Percentiles rank a stretch among this genome's conserved stretches.
These are phyloP conservation scores for Hyphopichia pseudoburtonii DNA, from an alignment of 1,139 yeast genomes.

Conservation along the genomic window DNA sequence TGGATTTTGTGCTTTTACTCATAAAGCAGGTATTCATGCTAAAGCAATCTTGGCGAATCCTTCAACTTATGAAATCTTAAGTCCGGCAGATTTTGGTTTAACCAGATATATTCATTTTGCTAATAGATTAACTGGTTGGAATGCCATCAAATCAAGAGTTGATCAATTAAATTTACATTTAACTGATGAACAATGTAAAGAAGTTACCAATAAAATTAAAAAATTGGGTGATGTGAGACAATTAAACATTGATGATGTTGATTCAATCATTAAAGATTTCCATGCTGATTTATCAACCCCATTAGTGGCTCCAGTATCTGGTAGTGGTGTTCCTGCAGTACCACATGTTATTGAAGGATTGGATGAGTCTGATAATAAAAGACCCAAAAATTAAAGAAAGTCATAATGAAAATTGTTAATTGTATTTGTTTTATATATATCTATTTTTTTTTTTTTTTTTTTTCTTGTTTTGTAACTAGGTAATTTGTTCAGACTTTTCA, in stretches of 20 bases:
- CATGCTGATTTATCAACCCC: conserved; percentile 63
- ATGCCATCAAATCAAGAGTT: conserved; percentile 96
- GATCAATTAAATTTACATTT: conserved; percentile 91
- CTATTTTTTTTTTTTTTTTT: neutral
- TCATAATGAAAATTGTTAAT: neutral
- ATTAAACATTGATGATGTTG: conserved; percentile 94
- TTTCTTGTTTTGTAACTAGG: no score
- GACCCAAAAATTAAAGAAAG: conserved; percentile 9
- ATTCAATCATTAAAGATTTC: conserved; percentile 91
- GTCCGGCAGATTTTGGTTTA: conserved; percentile 93
- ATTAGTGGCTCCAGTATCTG: conserved; percentile 16
- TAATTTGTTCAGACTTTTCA: no score
- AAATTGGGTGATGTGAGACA: conserved; percentile 93
- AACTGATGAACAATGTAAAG: conserved; percentile 92
- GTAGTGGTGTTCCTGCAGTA: conserved; percentile 8
- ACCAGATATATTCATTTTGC: conserved; percentile 96
- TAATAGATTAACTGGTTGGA: conserved; percentile 98
- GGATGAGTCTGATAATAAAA: conserved; percentile 14
- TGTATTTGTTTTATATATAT: neutral
- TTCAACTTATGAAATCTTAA: conserved; percentile 92
- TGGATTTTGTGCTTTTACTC: conserved; percentile 99
- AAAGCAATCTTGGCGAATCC: conserved; percentile 98
- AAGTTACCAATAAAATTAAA: conserved; percentile 91
- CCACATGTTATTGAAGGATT: conserved; percentile 20
- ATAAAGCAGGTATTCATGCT: conserved; percentile 99